A percentile compares a stretch with the other conserved stretches of the same genome.
phyloP scores from a whole-genome alignment of 2,329 filamentous ascomycete genomes.

The Venturia aucupariae region DNA sequence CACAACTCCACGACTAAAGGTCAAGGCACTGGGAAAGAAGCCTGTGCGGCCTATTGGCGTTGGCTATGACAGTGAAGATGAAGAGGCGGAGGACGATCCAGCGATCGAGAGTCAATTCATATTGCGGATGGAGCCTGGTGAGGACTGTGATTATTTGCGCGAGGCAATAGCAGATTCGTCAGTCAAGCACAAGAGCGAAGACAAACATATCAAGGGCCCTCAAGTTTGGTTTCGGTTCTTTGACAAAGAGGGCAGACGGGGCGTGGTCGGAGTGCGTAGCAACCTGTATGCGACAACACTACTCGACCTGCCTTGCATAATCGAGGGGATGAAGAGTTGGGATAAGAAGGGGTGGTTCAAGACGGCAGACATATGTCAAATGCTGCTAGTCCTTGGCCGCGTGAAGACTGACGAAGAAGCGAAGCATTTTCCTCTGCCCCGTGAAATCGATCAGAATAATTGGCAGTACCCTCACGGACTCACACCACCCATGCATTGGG shows the following conservation, averaged over 20 bases:
- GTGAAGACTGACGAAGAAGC: conserved; percentile 49
- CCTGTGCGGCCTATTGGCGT: conserved; percentile 67
- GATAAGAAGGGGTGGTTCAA: conserved; percentile 83
- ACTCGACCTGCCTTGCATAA: conserved; percentile 77
- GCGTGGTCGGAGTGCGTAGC: conserved; percentile 59
- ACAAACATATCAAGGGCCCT: conserved; percentile 42
- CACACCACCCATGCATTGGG: conserved; percentile 81
- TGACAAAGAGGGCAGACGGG: conserved; percentile 61
- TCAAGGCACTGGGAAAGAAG: conserved; percentile 45
- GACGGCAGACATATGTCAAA: conserved; percentile 79
- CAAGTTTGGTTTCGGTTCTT: conserved; percentile 77
- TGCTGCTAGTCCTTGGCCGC: conserved; percentile 67
- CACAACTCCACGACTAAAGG: conserved; percentile 19
- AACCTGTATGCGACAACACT: conserved; percentile 67
- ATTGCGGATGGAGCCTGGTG: conserved; percentile 76
- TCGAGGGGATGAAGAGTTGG: conserved; percentile 90
- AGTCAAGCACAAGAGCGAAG: conserved; percentile 47
- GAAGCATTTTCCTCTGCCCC: conserved; percentile 51
- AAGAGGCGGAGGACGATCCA: conserved; percentile 79
- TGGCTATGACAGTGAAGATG: conserved; percentile 93
- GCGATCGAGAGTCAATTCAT: conserved; percentile 84
- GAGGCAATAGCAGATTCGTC: conserved; percentile 69
- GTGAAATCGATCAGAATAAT: conserved; percentile 57
- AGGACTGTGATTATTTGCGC: conserved; percentile 75
- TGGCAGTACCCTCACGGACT: conserved; percentile 76